These are phyloP conservation scores for Boechera divaricarpa DNA, from an alignment of 345 rosid species.

Conservation along the genomic window DNA sequence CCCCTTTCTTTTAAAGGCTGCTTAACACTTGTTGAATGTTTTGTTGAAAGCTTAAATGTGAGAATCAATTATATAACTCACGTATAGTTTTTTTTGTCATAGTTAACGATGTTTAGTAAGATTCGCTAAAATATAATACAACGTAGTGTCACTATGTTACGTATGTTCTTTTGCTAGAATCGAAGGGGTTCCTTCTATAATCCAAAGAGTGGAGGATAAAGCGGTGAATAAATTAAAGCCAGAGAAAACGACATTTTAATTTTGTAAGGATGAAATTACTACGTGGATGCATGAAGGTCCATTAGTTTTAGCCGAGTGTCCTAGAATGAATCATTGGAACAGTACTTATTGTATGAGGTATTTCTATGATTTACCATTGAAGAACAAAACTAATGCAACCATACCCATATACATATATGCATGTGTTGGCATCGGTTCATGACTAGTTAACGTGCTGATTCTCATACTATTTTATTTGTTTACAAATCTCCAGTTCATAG, in stretches of 20 bases:
- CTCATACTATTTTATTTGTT: neutral
- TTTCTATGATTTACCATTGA: neutral
- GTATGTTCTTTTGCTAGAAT: constrained; percentile 9
- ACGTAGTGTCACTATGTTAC: neutral
- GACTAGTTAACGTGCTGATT: neutral
- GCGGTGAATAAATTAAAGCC: neutral
- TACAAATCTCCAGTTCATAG: neutral
- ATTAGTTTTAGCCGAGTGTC: neutral
- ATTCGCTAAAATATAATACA: neutral
- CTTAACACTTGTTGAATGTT: constrained; percentile 23
- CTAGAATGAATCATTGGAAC: neutral
- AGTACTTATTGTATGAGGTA: neutral
- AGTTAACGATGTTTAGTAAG: neutral
- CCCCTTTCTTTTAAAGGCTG: constrained; percentile 31
- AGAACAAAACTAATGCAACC: neutral
- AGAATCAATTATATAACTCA: neutral
- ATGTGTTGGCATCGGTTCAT: constrained; percentile 3
- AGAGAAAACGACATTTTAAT: neutral
- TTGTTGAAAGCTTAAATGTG: constrained; percentile 13
- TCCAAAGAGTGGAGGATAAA: neutral
- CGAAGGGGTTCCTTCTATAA: neutral
- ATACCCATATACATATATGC: neutral
- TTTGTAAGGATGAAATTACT: neutral
- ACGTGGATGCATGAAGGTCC: neutral
- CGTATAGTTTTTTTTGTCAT: neutral